These are phyloP conservation scores for Lentinula guzmanii DNA, from an alignment of 768 basidiomycete genomes.

Conservation along the genomic window DNA sequence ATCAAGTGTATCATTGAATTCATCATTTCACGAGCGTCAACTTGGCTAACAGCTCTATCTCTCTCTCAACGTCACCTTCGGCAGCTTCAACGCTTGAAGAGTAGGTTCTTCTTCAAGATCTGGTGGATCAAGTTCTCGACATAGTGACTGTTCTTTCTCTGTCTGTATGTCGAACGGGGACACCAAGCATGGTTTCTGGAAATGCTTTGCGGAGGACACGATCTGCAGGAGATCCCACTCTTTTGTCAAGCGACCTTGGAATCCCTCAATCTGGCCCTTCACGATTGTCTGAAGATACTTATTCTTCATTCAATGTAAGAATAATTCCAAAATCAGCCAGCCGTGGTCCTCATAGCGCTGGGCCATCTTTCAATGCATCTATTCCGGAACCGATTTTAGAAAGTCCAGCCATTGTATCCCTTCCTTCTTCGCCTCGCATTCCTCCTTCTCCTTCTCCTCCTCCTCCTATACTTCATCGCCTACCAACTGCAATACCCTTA, in stretches of 20 bases:
- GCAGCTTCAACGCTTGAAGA: no score
- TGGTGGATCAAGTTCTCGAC: background rate
- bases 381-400: background rate
- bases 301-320: background rate
- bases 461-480: background rate
- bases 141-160: background rate
- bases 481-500: background rate
- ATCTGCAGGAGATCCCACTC: constrained; percentile 33
- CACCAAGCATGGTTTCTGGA: constrained; percentile 10
- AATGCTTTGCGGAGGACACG: constrained; percentile 27
- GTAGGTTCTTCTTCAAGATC: background rate
- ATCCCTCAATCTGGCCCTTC: background rate
- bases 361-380: constrained; percentile 3
- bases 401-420: background rate
- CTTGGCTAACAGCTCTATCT: background rate
- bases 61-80: background rate
- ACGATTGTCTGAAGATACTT: background rate
- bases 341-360: constrained; percentile 1
- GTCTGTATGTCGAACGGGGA: background rate
- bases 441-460: background rate
- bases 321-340: background rate
- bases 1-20: no score
- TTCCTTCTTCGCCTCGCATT: background rate
- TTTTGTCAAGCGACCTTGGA: background rate
- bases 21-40: background rate